A percentile compares a stretch with the other conserved stretches of the same genome.
Conservation (phyloP, 2,329 filamentous ascomycete genomes). For the Aspergillus floridensis region DNA sequence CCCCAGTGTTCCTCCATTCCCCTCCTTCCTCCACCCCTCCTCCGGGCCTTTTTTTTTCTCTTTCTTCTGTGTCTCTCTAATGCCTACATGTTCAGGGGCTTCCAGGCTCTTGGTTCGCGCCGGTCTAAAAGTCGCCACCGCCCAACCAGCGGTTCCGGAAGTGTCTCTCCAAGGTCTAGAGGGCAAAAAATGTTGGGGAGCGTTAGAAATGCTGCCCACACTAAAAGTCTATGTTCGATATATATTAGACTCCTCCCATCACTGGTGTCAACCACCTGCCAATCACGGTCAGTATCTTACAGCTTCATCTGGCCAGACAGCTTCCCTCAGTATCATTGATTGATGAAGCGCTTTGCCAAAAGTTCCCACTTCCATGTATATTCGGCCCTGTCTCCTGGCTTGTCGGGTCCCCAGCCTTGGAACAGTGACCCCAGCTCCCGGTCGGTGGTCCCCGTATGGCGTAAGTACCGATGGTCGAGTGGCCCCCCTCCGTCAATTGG, state of each 20-base stretch:
- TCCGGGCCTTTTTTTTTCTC: background rate
- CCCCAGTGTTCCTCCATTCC: background rate
- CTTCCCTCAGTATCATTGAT: background rate
- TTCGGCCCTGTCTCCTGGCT: background rate
- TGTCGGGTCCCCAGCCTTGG: background rate
- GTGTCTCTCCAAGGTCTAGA: constrained; percentile 4
- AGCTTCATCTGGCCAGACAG: background rate
- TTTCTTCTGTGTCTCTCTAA: background rate
- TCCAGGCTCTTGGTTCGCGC: constrained; percentile 5
- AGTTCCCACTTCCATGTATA: background rate
- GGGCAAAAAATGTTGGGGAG: constrained; percentile 3
- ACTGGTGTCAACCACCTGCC: background rate
- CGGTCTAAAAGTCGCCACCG: constrained; percentile 6
- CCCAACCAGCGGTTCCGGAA: constrained; percentile 6
- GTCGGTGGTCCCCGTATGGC: background rate
- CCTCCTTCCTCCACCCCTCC: background rate
- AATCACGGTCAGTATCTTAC: background rate
- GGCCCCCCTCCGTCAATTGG: background rate
- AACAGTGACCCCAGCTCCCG: background rate
- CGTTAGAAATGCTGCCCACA: background rate
- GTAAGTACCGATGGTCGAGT: background rate
- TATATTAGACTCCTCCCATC: background rate
- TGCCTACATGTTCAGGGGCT: background rate
- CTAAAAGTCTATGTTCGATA: background rate
- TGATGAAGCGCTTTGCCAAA: background rate